Percentiles rank a stretch among this genome's conserved stretches.
These are phyloP conservation scores for Scedosporium boydii DNA, from an alignment of 2,329 filamentous ascomycete genomes.

Conservation along the genomic window DNA sequence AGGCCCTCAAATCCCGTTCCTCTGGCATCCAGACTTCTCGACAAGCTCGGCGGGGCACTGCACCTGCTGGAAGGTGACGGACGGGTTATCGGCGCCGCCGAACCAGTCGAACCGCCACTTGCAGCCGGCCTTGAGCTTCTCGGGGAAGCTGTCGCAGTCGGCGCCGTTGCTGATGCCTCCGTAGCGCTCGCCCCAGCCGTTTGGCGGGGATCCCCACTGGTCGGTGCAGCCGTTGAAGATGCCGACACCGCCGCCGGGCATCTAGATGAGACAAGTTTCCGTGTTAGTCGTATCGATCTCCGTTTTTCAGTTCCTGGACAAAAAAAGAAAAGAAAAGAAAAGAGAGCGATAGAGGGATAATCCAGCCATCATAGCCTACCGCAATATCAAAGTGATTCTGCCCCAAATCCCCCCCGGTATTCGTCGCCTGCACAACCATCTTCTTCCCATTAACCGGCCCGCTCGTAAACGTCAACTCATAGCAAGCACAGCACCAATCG, in stretches of 20 bases:
- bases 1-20: background rate
- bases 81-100: conserved; percentile 46
- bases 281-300: background rate
- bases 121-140: conserved; percentile 45
- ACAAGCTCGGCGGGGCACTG: conserved; percentile 42
- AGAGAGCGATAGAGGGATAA: background rate
- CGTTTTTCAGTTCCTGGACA: background rate
- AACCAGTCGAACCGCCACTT: conserved; percentile 59
- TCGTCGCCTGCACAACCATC: conserved; percentile 56
- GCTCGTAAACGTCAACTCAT: conserved; percentile 44
- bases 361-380: background rate
- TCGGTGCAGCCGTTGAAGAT: conserved; percentile 36
- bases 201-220: conserved; percentile 32
- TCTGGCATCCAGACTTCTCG: conserved; percentile 24
- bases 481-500: conserved; percentile 59
- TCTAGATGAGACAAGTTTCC: conserved; percentile 17
- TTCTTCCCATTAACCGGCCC: conserved; percentile 47
- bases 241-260: conserved; percentile 46
- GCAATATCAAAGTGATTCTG: conserved; percentile 49
- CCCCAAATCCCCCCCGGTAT: conserved; percentile 49
- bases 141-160: conserved; percentile 44
- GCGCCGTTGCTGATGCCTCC: conserved; percentile 42
- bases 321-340: background rate
- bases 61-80: conserved; percentile 44
- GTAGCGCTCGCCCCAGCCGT: conserved; percentile 48